Percentiles rank a stretch among this genome's conserved stretches.
phyloP scores from a whole-genome alignment of 2,329 filamentous ascomycete species.

The Ilyonectria robusta region DNA sequence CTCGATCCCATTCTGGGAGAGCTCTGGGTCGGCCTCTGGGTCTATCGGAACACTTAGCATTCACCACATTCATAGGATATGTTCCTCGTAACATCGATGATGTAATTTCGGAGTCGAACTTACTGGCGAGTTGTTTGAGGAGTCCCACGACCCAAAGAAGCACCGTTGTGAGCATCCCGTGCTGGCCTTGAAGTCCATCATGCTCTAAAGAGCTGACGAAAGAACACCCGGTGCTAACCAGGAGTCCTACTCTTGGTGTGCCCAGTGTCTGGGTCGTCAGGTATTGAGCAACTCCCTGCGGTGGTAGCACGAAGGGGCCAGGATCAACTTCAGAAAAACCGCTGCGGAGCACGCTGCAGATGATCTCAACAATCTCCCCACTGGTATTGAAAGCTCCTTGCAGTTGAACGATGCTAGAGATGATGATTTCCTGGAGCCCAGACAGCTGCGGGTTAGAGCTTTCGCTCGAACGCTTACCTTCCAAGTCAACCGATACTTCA shows the following conservation, averaged over 20 bases:
- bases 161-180: conserved; percentile 65
- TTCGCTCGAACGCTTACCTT: conserved; percentile 57
- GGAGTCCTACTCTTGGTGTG: conserved; percentile 77
- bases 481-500: conserved; percentile 78
- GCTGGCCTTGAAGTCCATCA: conserved; percentile 59
- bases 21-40: conserved; percentile 79
- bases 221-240: conserved; percentile 80
- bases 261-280: conserved; percentile 70
- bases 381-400: conserved; percentile 69
- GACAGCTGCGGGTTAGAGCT: conserved; percentile 40
- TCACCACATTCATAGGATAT: neutral
- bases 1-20: conserved; percentile 81
- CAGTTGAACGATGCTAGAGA: conserved; percentile 62
- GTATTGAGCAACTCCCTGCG: conserved; percentile 76
- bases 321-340: conserved; percentile 82
- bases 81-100: neutral
- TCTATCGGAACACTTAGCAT: conserved; percentile 57
- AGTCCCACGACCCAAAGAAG: conserved; percentile 75
- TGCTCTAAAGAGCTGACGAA: conserved; percentile 74
- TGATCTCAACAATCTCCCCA: conserved; percentile 78
- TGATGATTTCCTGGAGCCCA: conserved; percentile 61
- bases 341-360: conserved; percentile 79
- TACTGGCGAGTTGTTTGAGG: conserved; percentile 73
- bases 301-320: conserved; percentile 83
- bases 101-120: conserved; percentile 33